Percentiles rank a stretch among this genome's conserved stretches.
Evolutionary conservation across 352 stramenopile genomes (phyloP).

Genomic region (Pythium biforme): DNA sequence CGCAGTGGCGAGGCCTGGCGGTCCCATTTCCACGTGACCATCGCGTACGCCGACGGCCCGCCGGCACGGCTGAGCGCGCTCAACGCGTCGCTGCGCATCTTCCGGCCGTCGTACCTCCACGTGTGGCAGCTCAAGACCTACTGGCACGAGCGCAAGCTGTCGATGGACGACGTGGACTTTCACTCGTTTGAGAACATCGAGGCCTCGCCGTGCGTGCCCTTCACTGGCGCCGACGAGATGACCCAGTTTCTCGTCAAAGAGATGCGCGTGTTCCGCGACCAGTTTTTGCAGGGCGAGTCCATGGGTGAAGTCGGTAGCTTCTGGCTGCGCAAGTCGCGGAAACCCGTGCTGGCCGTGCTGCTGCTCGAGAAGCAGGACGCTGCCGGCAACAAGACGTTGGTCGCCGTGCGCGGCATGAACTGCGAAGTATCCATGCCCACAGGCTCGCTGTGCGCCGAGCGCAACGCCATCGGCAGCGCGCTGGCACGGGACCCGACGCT

Average conservation of each 20-base stretch:
- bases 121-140: slow-evolving; percentile 99
- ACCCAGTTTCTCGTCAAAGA: slow-evolving; percentile 90
- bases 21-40: slow-evolving; percentile 94
- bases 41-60: slow-evolving; percentile 96
- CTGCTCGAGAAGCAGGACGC: slow-evolving; percentile 89
- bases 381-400: slow-evolving; percentile 41
- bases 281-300: slow-evolving; percentile 74
- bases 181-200: slow-evolving; percentile 98
- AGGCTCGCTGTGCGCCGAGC: slow-evolving; percentile 95
- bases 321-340: slow-evolving; percentile 98
- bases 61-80: slow-evolving; percentile 95
- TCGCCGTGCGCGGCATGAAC: slow-evolving; percentile 97
- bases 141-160: slow-evolving; percentile 96
- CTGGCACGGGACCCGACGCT: slow-evolving; percentile 93
- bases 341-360: slow-evolving; percentile 97
- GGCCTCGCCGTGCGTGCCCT: slow-evolving; percentile 89
- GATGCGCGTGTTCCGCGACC: slow-evolving; percentile 88
- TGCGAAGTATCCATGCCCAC: slow-evolving; percentile 98
- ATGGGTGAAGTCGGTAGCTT: slow-evolving; percentile 92
- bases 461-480: slow-evolving; percentile 97
- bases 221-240: slow-evolving; percentile 75
- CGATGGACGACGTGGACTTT: slow-evolving; percentile 95
- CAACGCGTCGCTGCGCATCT: slow-evolving; percentile 94
- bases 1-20: slow-evolving; percentile 91
- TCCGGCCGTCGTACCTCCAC: slow-evolving; percentile 95